A percentile compares a stretch with the other conserved stretches of the same genome.
Conservation (phyloP, 192 early-diverging fungal species). For the Allomyces macrogynus region DNA sequence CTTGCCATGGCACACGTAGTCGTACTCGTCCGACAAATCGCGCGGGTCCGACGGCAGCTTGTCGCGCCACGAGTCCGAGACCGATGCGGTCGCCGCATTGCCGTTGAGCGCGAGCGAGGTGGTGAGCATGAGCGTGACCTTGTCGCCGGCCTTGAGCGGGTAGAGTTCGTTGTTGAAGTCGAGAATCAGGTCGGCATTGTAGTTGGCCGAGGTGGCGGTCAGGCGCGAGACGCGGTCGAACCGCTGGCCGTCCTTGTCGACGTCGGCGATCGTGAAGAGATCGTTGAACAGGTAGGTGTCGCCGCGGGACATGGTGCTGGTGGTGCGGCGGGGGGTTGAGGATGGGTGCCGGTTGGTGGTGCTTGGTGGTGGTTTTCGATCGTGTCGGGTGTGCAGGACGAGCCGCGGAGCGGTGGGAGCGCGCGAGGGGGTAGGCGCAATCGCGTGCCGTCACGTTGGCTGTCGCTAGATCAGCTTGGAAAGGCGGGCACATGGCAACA, state of each 20-base stretch:
- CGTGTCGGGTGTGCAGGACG: too few species aligned
- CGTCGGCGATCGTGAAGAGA: slow-evolving; percentile 71
- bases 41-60: slow-evolving; percentile 23
- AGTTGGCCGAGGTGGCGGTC: slow-evolving; percentile 54
- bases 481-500: too few species aligned
- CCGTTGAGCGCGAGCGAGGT: slow-evolving; percentile 45
- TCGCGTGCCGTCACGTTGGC: too few species aligned
- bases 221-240: slow-evolving; percentile 91
- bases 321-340: too few species aligned
- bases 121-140: slow-evolving; percentile 63
- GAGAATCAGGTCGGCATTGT: slow-evolving; percentile 73
- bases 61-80: slow-evolving; percentile 46
- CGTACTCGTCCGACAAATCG: slow-evolving; percentile 82
- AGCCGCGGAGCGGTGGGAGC: too few species aligned
- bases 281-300: slow-evolving; percentile 72
- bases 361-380: too few species aligned
- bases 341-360: too few species aligned
- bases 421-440: too few species aligned
- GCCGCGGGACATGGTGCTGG: not conserved
- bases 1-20: slow-evolving; percentile 97
- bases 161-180: slow-evolving; percentile 94
- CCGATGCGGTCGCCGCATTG: slow-evolving; percentile 11
- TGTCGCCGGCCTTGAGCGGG: slow-evolving; percentile 63
- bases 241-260: slow-evolving; percentile 74
- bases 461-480: too few species aligned